A percentile compares a stretch with the other conserved stretches of the same genome.
Conservation (phyloP, 805 yeast genomes). For the Candida mattraensis region DNA sequence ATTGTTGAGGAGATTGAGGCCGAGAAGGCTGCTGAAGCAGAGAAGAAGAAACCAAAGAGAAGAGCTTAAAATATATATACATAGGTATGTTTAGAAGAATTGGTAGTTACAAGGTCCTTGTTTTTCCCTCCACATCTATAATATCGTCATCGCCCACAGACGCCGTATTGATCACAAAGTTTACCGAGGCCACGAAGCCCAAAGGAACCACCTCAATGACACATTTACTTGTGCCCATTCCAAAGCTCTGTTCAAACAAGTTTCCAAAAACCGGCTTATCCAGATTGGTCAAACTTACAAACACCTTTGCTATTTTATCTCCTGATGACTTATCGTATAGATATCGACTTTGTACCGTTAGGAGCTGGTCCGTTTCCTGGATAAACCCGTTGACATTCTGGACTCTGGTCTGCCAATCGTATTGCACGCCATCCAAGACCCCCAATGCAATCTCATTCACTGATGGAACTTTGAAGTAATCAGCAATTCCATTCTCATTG, state of each 20-base stretch:
- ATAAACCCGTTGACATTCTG: conserved; percentile 22
- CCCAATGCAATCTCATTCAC: conserved; percentile 31
- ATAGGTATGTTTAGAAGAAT: conserved; percentile 4
- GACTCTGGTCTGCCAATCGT: conserved; percentile 22
- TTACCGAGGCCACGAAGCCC: conserved; percentile 14
- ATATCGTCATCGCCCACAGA: conserved; percentile 24
- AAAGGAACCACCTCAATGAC: conserved; percentile 30
- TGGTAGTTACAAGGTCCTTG: conserved; percentile 18
- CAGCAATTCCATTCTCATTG: conserved; percentile 31
- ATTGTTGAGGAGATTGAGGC: conserved; percentile 82
- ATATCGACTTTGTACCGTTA: conserved; percentile 30
- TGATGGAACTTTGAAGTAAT: conserved; percentile 22
- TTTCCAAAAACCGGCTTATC: conserved; percentile 21
- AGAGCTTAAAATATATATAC: conserved; percentile 18
- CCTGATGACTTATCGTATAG: conserved; percentile 26
- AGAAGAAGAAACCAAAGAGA: conserved; percentile 56
- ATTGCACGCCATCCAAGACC: conserved; percentile 29
- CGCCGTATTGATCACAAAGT: conserved; percentile 29
- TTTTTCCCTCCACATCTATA: conserved; percentile 32
- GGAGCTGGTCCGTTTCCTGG: conserved; percentile 24
- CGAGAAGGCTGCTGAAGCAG: conserved; percentile 83
- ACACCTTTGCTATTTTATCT: conserved; percentile 29
- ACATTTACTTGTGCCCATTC: conserved; percentile 24
- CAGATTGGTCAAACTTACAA: conserved; percentile 21
- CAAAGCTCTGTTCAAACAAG: conserved; percentile 26